These are phyloP conservation scores for Euclidium syriacum DNA, from an alignment of 345 rosid genomes.

Conservation along the genomic window DNA sequence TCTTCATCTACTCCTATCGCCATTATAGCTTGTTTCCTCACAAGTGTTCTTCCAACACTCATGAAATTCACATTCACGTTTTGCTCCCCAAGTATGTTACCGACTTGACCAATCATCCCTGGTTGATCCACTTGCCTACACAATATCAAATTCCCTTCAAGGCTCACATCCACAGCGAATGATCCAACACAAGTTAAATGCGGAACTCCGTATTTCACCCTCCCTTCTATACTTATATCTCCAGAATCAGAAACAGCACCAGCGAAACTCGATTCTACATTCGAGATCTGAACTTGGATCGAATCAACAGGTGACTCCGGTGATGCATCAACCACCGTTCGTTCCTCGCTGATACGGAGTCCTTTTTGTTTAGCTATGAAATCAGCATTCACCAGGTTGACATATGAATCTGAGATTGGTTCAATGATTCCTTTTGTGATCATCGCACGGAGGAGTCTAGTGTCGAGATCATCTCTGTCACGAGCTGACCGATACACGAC, in stretches of 20 bases:
- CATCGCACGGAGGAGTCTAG: slow-evolving; percentile 84
- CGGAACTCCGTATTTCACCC: slow-evolving; percentile 62
- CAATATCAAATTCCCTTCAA: slow-evolving; percentile 71
- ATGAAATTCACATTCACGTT: slow-evolving; percentile 80
- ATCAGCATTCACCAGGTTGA: slow-evolving; percentile 84
- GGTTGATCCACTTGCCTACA: slow-evolving; percentile 85
- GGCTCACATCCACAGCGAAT: slow-evolving; percentile 64
- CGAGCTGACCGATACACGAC: slow-evolving; percentile 58
- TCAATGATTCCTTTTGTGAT: slow-evolving; percentile 83
- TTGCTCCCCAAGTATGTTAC: slow-evolving; percentile 61
- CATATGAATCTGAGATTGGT: slow-evolving; percentile 57
- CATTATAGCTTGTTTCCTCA: slow-evolving; percentile 67
- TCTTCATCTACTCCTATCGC: slow-evolving; percentile 89
- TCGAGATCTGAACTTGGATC: slow-evolving; percentile 52
- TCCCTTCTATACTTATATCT: slow-evolving; percentile 66
- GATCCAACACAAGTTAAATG: slow-evolving; percentile 59
- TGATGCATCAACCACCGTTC: slow-evolving; percentile 43
- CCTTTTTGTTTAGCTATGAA: slow-evolving; percentile 84
- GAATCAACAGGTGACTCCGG: slow-evolving; percentile 61
- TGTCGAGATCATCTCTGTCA: slow-evolving; percentile 69
- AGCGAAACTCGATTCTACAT: slow-evolving; percentile 63
- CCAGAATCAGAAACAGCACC: slow-evolving; percentile 57
- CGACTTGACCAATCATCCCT: slow-evolving; percentile 79
- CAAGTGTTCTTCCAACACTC: slow-evolving; percentile 72
- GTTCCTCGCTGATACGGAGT: slow-evolving; percentile 66